These are phyloP conservation scores for Russula sp. DNA, from an alignment of 768 basidiomycete genomes.

Conservation along the genomic window DNA sequence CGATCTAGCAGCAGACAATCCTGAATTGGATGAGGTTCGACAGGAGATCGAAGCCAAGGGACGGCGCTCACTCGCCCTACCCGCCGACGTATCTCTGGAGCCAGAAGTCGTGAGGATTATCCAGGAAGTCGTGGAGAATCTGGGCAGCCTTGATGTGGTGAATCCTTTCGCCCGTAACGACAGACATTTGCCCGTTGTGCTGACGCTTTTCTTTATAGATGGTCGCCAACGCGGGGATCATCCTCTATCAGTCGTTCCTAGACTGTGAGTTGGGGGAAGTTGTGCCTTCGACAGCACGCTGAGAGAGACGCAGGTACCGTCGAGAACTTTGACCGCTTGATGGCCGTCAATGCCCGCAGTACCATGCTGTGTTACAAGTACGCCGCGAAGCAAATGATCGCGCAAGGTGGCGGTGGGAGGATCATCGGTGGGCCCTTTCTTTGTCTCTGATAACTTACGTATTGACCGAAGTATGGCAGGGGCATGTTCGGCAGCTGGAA, in stretches of 20 bases:
- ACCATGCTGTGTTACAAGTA: conserved; percentile 27
- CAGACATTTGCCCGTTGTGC: background rate
- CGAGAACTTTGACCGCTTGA: conserved; percentile 7
- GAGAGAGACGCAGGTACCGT: background rate
- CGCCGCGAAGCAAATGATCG: conserved; percentile 27
- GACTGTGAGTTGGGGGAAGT: background rate
- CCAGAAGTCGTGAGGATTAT: conserved; percentile 8
- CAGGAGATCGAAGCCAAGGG: conserved; percentile 13
- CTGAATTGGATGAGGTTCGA: conserved; percentile 1
- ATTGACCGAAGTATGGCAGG: background rate
- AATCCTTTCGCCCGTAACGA: background rate
- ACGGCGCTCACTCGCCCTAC: conserved; percentile 9
- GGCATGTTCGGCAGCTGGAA: conserved; percentile 14
- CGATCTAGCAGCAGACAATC: conserved; percentile 12
- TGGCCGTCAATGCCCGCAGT: conserved; percentile 13
- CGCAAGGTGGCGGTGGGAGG: conserved; percentile 20
- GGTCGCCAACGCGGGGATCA: conserved; percentile 23
- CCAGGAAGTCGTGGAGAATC: conserved; percentile 4
- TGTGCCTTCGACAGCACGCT: background rate
- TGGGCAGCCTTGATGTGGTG: conserved; percentile 21
- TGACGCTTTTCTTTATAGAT: conserved; percentile 11
- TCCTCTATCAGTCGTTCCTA: background rate
- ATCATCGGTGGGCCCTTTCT: conserved; percentile 5
- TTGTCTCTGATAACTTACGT: background rate
- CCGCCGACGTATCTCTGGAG: conserved; percentile 18